These are phyloP conservation scores for Tetrapisispora arboricola DNA, from an alignment of 805 yeast species.

Conservation along the genomic window DNA sequence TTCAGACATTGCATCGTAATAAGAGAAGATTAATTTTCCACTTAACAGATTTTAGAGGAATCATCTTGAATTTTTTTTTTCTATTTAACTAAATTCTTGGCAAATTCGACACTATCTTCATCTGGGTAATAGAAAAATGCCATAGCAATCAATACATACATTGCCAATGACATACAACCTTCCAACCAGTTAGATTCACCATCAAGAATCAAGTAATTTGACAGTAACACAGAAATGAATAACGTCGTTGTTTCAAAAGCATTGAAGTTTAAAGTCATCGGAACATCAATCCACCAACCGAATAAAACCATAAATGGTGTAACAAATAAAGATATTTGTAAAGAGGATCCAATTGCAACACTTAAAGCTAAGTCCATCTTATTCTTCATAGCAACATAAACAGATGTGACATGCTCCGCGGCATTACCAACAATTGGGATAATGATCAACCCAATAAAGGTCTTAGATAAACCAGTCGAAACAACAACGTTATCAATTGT, in stretches of 20 bases:
- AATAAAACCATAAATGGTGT: conserved; percentile 90
- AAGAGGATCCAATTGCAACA: conserved; percentile 91
- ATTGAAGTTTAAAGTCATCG: conserved; percentile 87
- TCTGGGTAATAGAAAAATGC: conserved; percentile 88
- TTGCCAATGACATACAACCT: conserved; percentile 84
- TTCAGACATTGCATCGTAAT: too few relatives aligned
- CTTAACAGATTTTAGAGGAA: too few relatives aligned
- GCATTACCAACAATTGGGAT: conserved; percentile 98
- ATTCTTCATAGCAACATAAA: conserved; percentile 87
- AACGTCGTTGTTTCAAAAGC: conserved; percentile 89
- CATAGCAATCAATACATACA: conserved; percentile 77
- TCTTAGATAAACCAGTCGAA: conserved; percentile 78
- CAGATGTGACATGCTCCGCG: conserved; percentile 96
- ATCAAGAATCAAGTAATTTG: conserved; percentile 79
- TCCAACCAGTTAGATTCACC: conserved; percentile 97
- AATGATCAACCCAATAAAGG: conserved; percentile 86
- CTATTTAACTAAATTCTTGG: not conserved
- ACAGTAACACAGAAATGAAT: conserved; percentile 80
- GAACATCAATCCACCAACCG: conserved; percentile 88
- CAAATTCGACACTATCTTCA: conserved; percentile 4
- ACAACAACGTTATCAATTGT: conserved; percentile 85
- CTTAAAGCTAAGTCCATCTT: conserved; percentile 97
- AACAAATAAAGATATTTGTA: conserved; percentile 90
- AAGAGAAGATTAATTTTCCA: too few relatives aligned
- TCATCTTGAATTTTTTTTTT: not conserved